Evolutionary conservation across 169 alveolate genomes (phyloP).

Genomic region (Cryptosporidium sp.): DNA sequence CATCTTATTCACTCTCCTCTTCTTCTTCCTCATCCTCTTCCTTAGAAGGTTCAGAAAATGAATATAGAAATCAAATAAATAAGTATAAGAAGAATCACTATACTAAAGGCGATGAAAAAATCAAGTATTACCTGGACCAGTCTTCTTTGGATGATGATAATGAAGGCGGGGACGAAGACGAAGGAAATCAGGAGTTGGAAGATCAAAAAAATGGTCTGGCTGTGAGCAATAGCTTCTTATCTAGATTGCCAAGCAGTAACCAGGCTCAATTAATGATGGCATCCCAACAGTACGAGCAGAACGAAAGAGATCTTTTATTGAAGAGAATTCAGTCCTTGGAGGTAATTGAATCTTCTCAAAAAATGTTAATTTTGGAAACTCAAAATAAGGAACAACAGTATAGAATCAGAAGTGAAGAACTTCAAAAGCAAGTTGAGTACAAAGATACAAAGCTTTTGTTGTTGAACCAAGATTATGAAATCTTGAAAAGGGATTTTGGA

Average conservation of each 20-base stretch:
- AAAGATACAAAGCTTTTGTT: slow-evolving; percentile 64
- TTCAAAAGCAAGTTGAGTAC: slow-evolving; percentile 62
- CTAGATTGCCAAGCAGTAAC: slow-evolving; percentile 19
- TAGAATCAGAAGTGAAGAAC: slow-evolving; percentile 64
- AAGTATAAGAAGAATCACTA: background rate
- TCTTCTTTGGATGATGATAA: slow-evolving; percentile 26
- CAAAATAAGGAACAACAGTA: slow-evolving; percentile 70
- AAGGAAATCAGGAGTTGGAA: background rate
- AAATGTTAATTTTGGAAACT: slow-evolving; percentile 61
- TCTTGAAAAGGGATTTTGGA: slow-evolving; percentile 29
- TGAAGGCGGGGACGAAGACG: background rate
- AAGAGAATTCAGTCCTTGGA: slow-evolving; percentile 60
- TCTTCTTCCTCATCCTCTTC: background rate
- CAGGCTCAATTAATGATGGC: background rate
- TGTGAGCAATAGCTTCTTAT: slow-evolving; percentile 41
- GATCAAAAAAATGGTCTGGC: slow-evolving; percentile 14
- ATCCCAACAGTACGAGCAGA: slow-evolving; percentile 7
- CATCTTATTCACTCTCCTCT: background rate
- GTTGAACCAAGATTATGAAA: slow-evolving; percentile 58
- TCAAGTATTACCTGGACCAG: slow-evolving; percentile 3
- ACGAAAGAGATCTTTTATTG: slow-evolving; percentile 40
- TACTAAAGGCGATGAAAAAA: slow-evolving; percentile 40
- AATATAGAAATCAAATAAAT: background rate
- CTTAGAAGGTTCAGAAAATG: slow-evolving; percentile 21
- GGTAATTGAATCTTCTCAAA: slow-evolving; percentile 72